phyloP scores from a whole-genome alignment of 768 basidiomycete species.

The Boletus sp. region DNA sequence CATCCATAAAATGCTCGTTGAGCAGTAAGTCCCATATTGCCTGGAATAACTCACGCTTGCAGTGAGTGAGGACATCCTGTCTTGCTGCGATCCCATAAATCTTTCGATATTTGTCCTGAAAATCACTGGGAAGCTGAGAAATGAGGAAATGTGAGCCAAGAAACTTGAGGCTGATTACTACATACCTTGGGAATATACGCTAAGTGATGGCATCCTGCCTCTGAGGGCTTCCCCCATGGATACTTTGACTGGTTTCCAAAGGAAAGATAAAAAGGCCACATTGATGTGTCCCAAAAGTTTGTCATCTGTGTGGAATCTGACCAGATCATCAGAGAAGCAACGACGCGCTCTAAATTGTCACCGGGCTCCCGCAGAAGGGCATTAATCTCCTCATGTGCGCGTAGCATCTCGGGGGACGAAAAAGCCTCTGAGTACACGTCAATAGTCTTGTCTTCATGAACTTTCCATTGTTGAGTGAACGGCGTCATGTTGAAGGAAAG shows the following conservation, averaged over 20 bases:
- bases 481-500: conserved; percentile 20
- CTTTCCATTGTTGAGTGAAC: conserved; percentile 23
- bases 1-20: not conserved
- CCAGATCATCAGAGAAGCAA: not conserved
- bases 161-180: not conserved
- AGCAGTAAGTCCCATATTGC: not conserved
- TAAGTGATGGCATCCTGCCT: not conserved
- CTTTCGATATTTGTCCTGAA: not conserved
- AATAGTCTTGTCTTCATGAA: not conserved
- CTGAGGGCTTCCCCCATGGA: not conserved
- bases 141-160: not conserved
- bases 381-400: not conserved
- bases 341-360: not conserved
- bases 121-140: not conserved
- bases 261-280: not conserved
- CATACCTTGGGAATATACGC: not conserved
- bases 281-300: not conserved
- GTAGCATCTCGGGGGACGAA: not conserved
- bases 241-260: not conserved
- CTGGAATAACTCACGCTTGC: not conserved
- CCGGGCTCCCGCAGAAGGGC: not conserved
- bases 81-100: not conserved
- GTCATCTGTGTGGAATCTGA: not conserved
- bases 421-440: not conserved
- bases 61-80: not conserved